Evolutionary conservation across 768 basidiomycete species (phyloP).

Genomic region (Flagelloscypha sp.): DNA sequence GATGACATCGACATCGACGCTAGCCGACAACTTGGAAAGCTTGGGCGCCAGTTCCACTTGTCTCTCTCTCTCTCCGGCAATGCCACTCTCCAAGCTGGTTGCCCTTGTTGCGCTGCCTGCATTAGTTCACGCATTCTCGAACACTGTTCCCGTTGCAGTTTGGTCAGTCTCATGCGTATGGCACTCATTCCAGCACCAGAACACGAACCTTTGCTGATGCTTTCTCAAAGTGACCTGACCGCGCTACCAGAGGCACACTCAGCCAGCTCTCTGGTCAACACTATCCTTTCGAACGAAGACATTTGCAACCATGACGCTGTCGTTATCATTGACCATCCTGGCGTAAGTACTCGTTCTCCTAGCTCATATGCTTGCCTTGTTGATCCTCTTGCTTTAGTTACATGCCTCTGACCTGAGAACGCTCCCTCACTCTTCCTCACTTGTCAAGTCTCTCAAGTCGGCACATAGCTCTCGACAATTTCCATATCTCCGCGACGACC

Average conservation of each 20-base stretch:
- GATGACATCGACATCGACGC: no score
- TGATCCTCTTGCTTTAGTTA: slow-evolving; percentile 46
- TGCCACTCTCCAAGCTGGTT: no score
- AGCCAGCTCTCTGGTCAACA: slow-evolving; percentile 32
- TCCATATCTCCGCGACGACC: slow-evolving; percentile 42
- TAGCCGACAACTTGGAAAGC: no score
- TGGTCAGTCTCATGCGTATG: slow-evolving; percentile 68
- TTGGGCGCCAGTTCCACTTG: no score
- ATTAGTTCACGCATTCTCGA: slow-evolving; percentile 46
- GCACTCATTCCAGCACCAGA: slow-evolving; percentile 22
- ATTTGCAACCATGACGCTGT: slow-evolving; percentile 61
- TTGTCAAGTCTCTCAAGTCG: slow-evolving; percentile 38
- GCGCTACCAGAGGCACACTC: slow-evolving; percentile 13
- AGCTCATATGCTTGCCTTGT: slow-evolving; percentile 4
- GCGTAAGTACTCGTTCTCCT: slow-evolving; percentile 36
- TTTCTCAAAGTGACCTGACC: slow-evolving; percentile 17
- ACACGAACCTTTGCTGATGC: slow-evolving; percentile 37
- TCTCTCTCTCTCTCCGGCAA: no score
- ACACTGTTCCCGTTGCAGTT: slow-evolving; percentile 56
- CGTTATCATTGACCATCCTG: slow-evolving; percentile 62
- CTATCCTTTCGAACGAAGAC: slow-evolving; percentile 34
- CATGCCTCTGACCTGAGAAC: slow-evolving; percentile 70
- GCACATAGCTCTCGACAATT: slow-evolving; percentile 53
- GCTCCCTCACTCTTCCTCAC: slow-evolving; percentile 42
- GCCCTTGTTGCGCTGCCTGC: slow-evolving; percentile 38